Evolutionary conservation across 257 asterid species (phyloP), one percentile per base, ranked within the genome.

Genomic region (Solanum sparsipilum): DNA sequence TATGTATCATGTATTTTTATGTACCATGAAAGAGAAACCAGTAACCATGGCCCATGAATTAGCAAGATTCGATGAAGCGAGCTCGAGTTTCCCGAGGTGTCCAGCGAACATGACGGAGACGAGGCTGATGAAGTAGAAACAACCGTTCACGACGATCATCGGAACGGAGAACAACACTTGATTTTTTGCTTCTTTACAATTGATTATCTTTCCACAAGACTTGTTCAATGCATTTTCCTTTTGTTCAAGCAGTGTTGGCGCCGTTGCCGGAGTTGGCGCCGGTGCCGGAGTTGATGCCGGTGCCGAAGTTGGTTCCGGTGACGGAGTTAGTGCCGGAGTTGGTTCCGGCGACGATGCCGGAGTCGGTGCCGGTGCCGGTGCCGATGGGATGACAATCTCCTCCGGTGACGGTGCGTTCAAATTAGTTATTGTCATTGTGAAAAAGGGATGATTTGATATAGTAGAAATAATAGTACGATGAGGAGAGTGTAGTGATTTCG

Each of bases 41-140:
- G 92, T 44, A 74, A 86, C 90, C 29, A 79, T 60, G 18, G 92
- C 90, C 92, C 92, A 90, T 10, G 89, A 90, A 36, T 90, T 88
- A 72, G 89, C 90, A 31, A 90, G 90, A 41, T 86, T 90, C 1
- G 92, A 63, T 6, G 89, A 89, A 6, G 92, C 92, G 3, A 88
- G 92, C 18, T 88, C 87, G 27, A 86, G 89, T 4, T 90, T 86
- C 44, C 92, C 92, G 7, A 88, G 88, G 76, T 88, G 90, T 32
- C 92, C 90, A 23, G 90, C 89, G 5, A 90, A 90, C 92, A 90
- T 88, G 48, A 88, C 89, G 3, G 92, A 83, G 9, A 83, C 79
- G n/a, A 88, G 58, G 38, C 88, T 79, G 38, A 90, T 90, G 84
- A 83, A 86, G 63, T 86, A 83, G 74, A 86, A 88, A 34, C 21